Percentiles rank a stretch among this genome's conserved stretches.
These are phyloP conservation scores for Ceratocystis eucalypticola DNA, from an alignment of 2,329 filamentous ascomycete species.

Conservation along the genomic window DNA sequence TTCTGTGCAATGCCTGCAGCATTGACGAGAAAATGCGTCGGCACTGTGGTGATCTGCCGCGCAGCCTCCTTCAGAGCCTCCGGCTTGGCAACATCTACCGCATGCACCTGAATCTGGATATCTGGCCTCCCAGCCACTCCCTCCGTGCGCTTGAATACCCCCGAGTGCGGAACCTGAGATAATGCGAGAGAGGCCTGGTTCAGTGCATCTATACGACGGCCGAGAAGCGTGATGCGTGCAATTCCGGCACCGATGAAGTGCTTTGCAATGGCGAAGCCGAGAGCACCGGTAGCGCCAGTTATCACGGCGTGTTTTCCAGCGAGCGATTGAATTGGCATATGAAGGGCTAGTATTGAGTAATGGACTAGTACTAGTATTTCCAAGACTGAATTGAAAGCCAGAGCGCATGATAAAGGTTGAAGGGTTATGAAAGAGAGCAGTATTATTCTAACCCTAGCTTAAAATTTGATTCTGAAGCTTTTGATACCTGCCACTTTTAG, in stretches of 20 bases:
- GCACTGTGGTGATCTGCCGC: conserved; percentile 12
- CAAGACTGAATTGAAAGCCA: no score
- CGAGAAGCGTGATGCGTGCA: conserved; percentile 42
- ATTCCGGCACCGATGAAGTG: conserved; percentile 52
- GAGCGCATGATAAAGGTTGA: neutral
- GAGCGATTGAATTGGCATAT: conserved; percentile 24
- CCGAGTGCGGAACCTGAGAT: conserved; percentile 18
- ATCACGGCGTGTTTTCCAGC: conserved; percentile 43
- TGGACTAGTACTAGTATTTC: no score
- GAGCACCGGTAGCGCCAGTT: conserved; percentile 57
- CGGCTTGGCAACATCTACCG: neutral
- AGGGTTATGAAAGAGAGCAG: neutral
- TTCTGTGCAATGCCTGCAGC: conserved; percentile 61
- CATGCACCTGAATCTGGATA: neutral
- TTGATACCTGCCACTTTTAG: no score
- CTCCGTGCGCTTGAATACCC: neutral
- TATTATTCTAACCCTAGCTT: no score
- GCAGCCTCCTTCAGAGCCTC: neutral
- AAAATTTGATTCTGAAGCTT: no score
- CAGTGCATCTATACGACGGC: conserved; percentile 39
- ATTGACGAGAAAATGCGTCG: conserved; percentile 55
- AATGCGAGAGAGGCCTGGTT: conserved; percentile 29
- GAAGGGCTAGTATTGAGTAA: neutral
- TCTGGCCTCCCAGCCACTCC: conserved; percentile 26
- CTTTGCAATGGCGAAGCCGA: conserved; percentile 53